Percentiles rank a stretch among this genome's conserved stretches.
Conservation (phyloP, 331 rosid species). For the Cydonia oblonga region DNA sequence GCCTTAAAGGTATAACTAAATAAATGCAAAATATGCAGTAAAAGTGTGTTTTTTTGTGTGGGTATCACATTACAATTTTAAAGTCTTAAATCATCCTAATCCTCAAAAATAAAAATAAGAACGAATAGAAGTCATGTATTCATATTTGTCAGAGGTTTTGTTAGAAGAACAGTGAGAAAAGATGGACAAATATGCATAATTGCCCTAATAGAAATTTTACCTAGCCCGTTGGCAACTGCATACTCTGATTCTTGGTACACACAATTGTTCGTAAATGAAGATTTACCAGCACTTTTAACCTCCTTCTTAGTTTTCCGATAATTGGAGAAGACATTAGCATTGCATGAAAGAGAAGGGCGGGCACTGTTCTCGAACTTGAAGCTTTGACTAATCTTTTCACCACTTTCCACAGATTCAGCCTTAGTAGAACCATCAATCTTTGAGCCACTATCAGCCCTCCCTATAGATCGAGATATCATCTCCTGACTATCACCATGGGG, state of each 20-base stretch:
- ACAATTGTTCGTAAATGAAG: slow-evolving; percentile 53
- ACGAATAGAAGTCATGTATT: not conserved
- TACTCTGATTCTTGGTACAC: slow-evolving; percentile 37
- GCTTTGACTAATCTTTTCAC: slow-evolving; percentile 73
- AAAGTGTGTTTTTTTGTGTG: not conserved
- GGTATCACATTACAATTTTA: not conserved
- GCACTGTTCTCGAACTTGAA: slow-evolving; percentile 56
- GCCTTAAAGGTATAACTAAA: not conserved
- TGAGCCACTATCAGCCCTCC: slow-evolving; percentile 92
- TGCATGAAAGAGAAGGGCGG: slow-evolving; percentile 67
- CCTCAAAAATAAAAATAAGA: not conserved
- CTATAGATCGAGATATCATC: slow-evolving; percentile 74
- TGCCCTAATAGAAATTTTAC: slow-evolving; percentile 22
- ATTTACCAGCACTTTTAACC: slow-evolving; percentile 64
- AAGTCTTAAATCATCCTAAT: not conserved
- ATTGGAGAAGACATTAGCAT: slow-evolving; percentile 51
- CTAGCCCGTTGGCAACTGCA: slow-evolving; percentile 47
- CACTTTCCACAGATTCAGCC: slow-evolving; percentile 96
- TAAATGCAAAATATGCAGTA: not conserved
- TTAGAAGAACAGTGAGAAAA: not conserved
- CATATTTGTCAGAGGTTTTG: not conserved
- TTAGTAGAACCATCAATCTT: slow-evolving; percentile 86
- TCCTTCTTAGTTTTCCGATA: slow-evolving; percentile 51
- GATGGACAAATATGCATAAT: not conserved
- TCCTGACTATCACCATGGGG: slow-evolving; percentile 96